These are phyloP conservation scores for Aspergillus mulundensis DNA, from an alignment of 495 filamentous ascomycete species.

Conservation along the genomic window DNA sequence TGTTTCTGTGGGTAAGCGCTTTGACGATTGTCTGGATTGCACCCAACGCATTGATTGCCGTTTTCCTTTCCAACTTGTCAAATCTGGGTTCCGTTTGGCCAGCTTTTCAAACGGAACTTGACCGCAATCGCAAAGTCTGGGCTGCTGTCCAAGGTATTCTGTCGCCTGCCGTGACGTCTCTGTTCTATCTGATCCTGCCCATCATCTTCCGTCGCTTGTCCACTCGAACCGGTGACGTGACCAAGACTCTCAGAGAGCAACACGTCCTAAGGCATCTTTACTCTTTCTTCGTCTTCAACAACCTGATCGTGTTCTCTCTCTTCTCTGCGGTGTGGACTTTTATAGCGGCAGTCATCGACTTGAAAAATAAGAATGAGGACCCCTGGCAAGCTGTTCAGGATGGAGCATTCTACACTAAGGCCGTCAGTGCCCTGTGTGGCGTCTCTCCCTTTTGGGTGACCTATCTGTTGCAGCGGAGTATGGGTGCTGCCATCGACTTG, in stretches of 20 bases:
- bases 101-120: constrained; percentile 62
- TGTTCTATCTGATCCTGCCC: constrained; percentile 84
- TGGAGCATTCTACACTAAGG: constrained; percentile 52
- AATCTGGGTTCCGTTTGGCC: constrained; percentile 80
- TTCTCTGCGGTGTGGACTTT: constrained; percentile 78
- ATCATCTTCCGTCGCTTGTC: constrained; percentile 85
- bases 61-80: constrained; percentile 81
- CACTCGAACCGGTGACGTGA: constrained; percentile 75
- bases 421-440: constrained; percentile 67
- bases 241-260: constrained; percentile 88
- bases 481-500: constrained; percentile 86
- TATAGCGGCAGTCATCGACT: constrained; percentile 58
- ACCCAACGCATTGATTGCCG: constrained; percentile 92
- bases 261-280: constrained; percentile 91
- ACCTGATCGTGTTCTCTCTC: constrained; percentile 86
- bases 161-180: constrained; percentile 84
- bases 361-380: constrained; percentile 44
- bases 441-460: constrained; percentile 91
- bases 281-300: constrained; percentile 97
- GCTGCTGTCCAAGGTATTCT: constrained; percentile 89
- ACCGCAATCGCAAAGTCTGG: constrained; percentile 62
- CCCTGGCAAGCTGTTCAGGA: constrained; percentile 67
- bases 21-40: constrained; percentile 86
- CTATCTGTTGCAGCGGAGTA: constrained; percentile 86
- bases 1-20: constrained; percentile 74